Percentiles rank a stretch among this genome's conserved stretches.
Conservation (phyloP, 2,329 filamentous ascomycete species). For the Pyricularia grisea region DNA sequence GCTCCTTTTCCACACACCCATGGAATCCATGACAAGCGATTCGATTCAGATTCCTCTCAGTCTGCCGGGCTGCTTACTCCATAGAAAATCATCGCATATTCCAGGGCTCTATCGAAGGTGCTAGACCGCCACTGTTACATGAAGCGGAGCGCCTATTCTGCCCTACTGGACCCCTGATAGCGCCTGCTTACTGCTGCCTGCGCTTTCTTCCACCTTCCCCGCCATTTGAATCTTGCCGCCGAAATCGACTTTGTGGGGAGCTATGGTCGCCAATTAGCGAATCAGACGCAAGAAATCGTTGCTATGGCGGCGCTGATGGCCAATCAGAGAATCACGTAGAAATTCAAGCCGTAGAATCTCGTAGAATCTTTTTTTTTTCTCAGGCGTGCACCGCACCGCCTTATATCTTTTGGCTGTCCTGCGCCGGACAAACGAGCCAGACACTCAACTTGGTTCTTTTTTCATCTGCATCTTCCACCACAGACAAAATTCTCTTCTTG, state of each 20-base stretch:
- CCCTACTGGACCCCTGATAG: constrained; percentile 3
- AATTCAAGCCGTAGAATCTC: constrained; percentile 22
- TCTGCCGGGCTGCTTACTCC: background rate
- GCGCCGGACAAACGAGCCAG: background rate
- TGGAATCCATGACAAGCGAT: background rate
- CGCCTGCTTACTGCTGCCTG: background rate
- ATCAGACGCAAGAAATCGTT: constrained; percentile 8
- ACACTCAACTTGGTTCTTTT: background rate
- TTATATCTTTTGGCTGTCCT: constrained; percentile 2
- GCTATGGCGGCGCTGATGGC: constrained; percentile 10
- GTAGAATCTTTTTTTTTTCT: constrained; percentile 16
- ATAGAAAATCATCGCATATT: constrained; percentile 8
- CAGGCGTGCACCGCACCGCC: constrained; percentile 1
- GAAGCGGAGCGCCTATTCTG: background rate
- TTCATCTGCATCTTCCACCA: background rate
- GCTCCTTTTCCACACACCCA: background rate
- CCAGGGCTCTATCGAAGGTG: background rate
- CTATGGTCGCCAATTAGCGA: constrained; percentile 6
- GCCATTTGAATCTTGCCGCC: background rate
- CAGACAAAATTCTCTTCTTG: background rate
- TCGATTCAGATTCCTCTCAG: background rate
- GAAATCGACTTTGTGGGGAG: background rate
- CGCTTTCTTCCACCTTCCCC: background rate
- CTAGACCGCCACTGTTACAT: background rate
- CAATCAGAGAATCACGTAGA: constrained; percentile 16